phyloP scores from a whole-genome alignment of 352 stramenopile genomes.

The Hyaloperonospora brassicae region DNA sequence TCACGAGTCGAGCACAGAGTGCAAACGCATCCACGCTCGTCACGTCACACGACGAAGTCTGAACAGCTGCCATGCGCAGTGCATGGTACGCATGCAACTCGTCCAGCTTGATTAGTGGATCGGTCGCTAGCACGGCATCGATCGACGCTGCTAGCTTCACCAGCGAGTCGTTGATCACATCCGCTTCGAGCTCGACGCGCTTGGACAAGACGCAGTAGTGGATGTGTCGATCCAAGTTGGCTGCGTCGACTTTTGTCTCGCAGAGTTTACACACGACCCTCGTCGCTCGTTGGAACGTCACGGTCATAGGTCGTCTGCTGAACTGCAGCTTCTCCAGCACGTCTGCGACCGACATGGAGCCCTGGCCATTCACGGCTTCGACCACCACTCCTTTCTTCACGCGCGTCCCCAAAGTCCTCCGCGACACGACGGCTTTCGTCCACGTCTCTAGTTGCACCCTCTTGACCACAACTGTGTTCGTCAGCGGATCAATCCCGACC shows the following conservation, averaged over 20 bases:
- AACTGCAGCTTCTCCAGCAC: slow-evolving; percentile 62
- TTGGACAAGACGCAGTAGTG: slow-evolving; percentile 77
- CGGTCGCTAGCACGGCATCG: slow-evolving; percentile 38
- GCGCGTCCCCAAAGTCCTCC: slow-evolving; percentile 26
- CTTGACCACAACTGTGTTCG: slow-evolving; percentile 56
- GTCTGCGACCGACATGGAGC: slow-evolving; percentile 30
- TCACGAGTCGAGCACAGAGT: slow-evolving; percentile 64
- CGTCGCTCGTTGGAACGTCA: slow-evolving; percentile 49
- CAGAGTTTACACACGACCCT: slow-evolving; percentile 76
- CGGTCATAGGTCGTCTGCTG: slow-evolving; percentile 44
- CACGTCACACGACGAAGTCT: slow-evolving; percentile 66
- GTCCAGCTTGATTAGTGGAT: slow-evolving; percentile 44
- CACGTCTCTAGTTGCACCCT: slow-evolving; percentile 35
- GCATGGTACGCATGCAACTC: slow-evolving; percentile 69
- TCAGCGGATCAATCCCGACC: slow-evolving; percentile 47
- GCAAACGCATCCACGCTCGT: slow-evolving; percentile 69
- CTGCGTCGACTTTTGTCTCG: slow-evolving; percentile 63
- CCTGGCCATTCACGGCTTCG: slow-evolving; percentile 49
- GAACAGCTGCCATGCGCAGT: slow-evolving; percentile 56
- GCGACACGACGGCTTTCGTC: slow-evolving; percentile 28
- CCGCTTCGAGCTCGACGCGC: slow-evolving; percentile 63
- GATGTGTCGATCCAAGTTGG: slow-evolving; percentile 59
- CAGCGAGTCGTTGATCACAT: slow-evolving; percentile 67
- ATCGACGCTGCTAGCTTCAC: slow-evolving; percentile 49
- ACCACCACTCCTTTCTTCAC: slow-evolving; percentile 52